phyloP scores from a whole-genome alignment of 1,139 yeast species.

The Yamadazyma conglobata region DNA sequence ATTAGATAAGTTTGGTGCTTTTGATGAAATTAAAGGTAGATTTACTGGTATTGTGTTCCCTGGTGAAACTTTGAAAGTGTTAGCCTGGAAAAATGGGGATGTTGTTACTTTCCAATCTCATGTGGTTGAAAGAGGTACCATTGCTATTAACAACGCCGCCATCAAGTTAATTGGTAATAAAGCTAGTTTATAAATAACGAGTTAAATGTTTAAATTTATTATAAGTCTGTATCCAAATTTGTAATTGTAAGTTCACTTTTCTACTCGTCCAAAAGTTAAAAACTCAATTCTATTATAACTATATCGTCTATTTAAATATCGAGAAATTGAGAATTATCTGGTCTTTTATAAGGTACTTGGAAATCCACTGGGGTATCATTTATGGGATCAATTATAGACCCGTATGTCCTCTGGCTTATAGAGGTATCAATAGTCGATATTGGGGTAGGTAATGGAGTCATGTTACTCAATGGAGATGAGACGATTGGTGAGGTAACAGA shows the following conservation, averaged over 20 bases:
- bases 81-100: conserved; percentile 78
- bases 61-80: conserved; percentile 84
- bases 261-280: too few relatives aligned
- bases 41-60: conserved; percentile 93
- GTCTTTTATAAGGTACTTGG: conserved; percentile 2
- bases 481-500: conserved; percentile 28
- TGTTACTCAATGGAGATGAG: conserved; percentile 35
- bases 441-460: conserved; percentile 33
- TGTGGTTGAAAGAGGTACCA: conserved; percentile 72
- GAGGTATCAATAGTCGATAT: conserved; percentile 25
- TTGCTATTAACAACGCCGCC: conserved; percentile 88
- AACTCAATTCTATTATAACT: neutral
- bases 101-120: conserved; percentile 78
- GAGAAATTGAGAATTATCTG: conserved; percentile 1
- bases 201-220: too few relatives aligned
- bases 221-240: too few relatives aligned
- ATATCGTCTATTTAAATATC: neutral
- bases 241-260: too few relatives aligned
- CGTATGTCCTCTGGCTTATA: conserved; percentile 13
- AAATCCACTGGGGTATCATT: conserved; percentile 44
- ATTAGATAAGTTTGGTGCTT: conserved; percentile 75
- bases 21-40: conserved; percentile 84
- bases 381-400: conserved; percentile 34
- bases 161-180: conserved; percentile 54
- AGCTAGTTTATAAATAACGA: conserved; percentile 40